Percentiles rank a stretch among this genome's conserved stretches.
Conservation (phyloP, 306 rosid genomes). For the Fragaria vesca region DNA sequence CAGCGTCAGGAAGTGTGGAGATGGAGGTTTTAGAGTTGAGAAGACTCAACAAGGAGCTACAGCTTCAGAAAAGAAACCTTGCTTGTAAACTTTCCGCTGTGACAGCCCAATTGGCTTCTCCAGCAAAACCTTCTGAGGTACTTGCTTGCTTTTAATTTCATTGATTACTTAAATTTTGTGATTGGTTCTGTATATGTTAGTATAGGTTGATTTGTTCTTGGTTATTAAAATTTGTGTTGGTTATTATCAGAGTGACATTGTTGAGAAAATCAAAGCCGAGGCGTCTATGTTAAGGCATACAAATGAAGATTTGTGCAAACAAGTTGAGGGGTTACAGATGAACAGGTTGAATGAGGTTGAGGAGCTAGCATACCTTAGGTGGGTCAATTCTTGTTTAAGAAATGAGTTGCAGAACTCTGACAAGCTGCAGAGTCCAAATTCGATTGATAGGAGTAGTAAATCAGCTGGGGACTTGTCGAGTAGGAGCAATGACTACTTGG, state of each 20-base stretch:
- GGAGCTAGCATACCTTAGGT: conserved; percentile 94
- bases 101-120: conserved; percentile 61
- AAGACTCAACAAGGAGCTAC: conserved; percentile 86
- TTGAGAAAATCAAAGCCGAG: conserved; percentile 86
- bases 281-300: conserved; percentile 72
- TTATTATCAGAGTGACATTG: conserved; percentile 58
- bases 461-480: conserved; percentile 49
- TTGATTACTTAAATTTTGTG: background rate
- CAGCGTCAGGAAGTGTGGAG: conserved; percentile 46
- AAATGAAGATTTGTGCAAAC: conserved; percentile 90
- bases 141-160: background rate
- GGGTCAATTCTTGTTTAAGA: conserved; percentile 93
- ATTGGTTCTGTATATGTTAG: background rate
- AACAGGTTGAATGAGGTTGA: conserved; percentile 93
- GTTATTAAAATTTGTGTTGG: conserved; percentile 15
- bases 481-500: conserved; percentile 45
- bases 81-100: conserved; percentile 67
- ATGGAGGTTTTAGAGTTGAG: conserved; percentile 87
- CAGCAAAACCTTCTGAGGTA: conserved; percentile 68
- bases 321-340: conserved; percentile 92
- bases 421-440: conserved; percentile 55
- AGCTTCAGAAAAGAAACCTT: conserved; percentile 84
- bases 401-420: conserved; percentile 75
- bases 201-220: background rate
- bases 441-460: conserved; percentile 47